Percentiles rank a stretch among this genome's conserved stretches.
phyloP scores from a whole-genome alignment of 495 filamentous ascomycete species.

The Lepidopterella palustris region DNA sequence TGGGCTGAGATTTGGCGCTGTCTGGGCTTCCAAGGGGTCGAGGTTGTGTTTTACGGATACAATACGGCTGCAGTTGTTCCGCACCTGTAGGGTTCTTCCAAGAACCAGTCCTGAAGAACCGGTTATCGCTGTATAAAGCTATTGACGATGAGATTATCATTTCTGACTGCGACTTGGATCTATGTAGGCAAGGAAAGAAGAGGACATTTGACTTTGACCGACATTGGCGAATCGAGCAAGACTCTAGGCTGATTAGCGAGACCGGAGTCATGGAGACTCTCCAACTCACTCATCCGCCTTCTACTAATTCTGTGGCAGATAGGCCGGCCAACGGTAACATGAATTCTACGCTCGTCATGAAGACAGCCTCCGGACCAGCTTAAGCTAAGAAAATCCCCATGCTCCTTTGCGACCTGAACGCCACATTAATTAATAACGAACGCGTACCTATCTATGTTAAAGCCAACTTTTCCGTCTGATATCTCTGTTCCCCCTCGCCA shows the following conservation, averaged over 20 bases:
- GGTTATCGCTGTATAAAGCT: too few species aligned
- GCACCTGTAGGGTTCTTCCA: constrained; percentile 39
- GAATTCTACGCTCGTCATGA: neutral
- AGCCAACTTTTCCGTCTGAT: constrained; percentile 39
- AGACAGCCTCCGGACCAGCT: constrained; percentile 7
- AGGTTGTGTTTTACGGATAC: constrained; percentile 45
- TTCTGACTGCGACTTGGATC: constrained; percentile 41
- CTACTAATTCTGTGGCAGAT: neutral
- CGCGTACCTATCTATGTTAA: constrained; percentile 38
- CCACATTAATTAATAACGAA: constrained; percentile 44
- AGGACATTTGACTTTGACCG: constrained; percentile 44
- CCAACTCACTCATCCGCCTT: constrained; percentile 1
- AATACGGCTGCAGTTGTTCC: constrained; percentile 45
- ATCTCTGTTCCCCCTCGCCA: constrained; percentile 38
- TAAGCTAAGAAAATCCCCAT: constrained; percentile 33
- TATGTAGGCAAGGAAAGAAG: constrained; percentile 40
- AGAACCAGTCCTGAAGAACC: constrained; percentile 39
- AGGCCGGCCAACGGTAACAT: neutral
- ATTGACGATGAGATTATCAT: constrained; percentile 44
- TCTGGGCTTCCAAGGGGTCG: constrained; percentile 44
- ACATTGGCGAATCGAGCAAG: constrained; percentile 44
- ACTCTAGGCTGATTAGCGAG: constrained; percentile 35
- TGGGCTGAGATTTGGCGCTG: constrained; percentile 46
- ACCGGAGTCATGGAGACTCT: constrained; percentile 44
- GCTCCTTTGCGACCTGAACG: constrained; percentile 46